phyloP scores from a whole-genome alignment of 768 basidiomycete species.

The Kwoniella newhampshirensis region DNA sequence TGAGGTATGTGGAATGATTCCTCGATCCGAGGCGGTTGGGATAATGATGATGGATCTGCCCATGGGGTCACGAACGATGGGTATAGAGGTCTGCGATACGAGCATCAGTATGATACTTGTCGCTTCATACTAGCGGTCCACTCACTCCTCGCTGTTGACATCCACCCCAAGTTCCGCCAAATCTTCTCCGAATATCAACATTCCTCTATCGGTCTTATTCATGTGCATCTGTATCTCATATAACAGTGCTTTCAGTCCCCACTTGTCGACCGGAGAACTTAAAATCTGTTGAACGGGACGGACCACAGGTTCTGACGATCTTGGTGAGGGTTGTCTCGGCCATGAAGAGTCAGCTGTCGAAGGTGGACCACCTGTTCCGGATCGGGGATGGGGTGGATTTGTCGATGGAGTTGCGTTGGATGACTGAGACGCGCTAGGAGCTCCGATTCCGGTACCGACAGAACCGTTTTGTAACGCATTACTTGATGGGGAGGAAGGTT shows the following conservation, averaged over 20 bases:
- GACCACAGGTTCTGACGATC: slow-evolving; percentile 30
- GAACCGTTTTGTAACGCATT: too few species aligned
- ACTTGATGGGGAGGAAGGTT: slow-evolving; percentile 27
- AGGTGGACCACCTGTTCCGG: slow-evolving; percentile 34
- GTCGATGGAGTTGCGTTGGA: slow-evolving; percentile 42
- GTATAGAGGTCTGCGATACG: slow-evolving; percentile 67
- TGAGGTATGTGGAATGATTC: slow-evolving; percentile 86
- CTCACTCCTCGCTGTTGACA: slow-evolving; percentile 78
- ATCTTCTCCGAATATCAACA: slow-evolving; percentile 85
- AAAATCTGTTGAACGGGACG: slow-evolving; percentile 86
- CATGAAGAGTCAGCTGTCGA: slow-evolving; percentile 30
- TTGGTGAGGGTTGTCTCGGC: slow-evolving; percentile 22
- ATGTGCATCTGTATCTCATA: slow-evolving; percentile 63
- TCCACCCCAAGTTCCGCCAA: slow-evolving; percentile 88
- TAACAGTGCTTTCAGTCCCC: slow-evolving; percentile 84
- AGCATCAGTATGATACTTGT: not conserved
- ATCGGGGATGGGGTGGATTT: slow-evolving; percentile 20
- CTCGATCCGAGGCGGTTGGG: slow-evolving; percentile 60
- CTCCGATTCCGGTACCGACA: too few species aligned
- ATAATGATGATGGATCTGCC: slow-evolving; percentile 71
- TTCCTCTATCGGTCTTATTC: slow-evolving; percentile 76
- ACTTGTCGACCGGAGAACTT: slow-evolving; percentile 87
- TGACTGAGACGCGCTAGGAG: slow-evolving; percentile 25
- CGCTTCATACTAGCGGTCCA: too few species aligned
- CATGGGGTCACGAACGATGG: slow-evolving; percentile 94